Evolutionary conservation across 371 early-diverging fungal genomes (phyloP).

Genomic region (Phascolomyces articulosus): DNA sequence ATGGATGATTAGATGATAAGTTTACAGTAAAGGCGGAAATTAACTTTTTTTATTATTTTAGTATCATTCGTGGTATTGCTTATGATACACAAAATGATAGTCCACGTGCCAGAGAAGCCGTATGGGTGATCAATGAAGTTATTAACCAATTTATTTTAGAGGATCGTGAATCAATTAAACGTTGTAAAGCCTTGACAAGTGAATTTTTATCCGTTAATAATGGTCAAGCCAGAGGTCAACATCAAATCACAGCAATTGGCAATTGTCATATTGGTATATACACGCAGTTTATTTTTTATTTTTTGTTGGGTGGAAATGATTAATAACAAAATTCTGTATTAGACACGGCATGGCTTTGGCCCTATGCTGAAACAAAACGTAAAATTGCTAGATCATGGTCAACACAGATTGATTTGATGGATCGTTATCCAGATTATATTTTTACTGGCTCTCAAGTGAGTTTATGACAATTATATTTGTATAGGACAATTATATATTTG

Average conservation of each 20-base stretch:
- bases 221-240: constrained; percentile 51
- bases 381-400: constrained; percentile 94
- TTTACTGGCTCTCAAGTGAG: constrained; percentile 90
- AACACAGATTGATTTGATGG: constrained; percentile 85
- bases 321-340: not conserved
- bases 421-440: constrained; percentile 83
- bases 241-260: constrained; percentile 80
- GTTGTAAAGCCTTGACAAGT: constrained; percentile 58
- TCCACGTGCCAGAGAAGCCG: constrained; percentile 66
- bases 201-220: constrained; percentile 66
- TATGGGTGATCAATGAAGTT: constrained; percentile 79
- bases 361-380: constrained; percentile 94
- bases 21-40: not conserved
- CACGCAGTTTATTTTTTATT: too few species aligned
- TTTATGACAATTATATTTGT: too few species aligned
- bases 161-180: constrained; percentile 54
- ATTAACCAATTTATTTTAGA: constrained; percentile 72
- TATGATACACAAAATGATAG: constrained; percentile 73
- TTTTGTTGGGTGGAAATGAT: too few species aligned
- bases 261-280: constrained; percentile 86
- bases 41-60: constrained; percentile 33
- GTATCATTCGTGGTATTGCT: constrained; percentile 74
- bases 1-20: not conserved
- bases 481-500: too few species aligned
- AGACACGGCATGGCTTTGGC: constrained; percentile 89